Evolutionary conservation across 441 rosid genomes (phyloP).

Genomic region (Syzygium malaccense): DNA sequence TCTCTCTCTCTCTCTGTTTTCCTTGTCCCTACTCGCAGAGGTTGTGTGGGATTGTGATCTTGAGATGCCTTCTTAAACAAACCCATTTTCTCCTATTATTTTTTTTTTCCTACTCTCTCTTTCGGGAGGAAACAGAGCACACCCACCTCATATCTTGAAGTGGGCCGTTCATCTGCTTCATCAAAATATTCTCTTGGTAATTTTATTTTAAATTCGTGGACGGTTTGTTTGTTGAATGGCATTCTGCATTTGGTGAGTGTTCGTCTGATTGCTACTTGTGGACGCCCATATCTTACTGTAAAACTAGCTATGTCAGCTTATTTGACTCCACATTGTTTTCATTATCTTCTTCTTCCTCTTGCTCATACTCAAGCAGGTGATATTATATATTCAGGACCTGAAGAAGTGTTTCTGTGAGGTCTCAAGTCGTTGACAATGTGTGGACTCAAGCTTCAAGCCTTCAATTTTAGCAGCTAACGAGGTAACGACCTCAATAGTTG

Average conservation of each 20-base stretch:
- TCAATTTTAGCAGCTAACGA: slow-evolving; percentile 4
- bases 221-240: not conserved
- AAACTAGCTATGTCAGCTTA: slow-evolving; percentile 6
- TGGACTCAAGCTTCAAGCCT: not conserved
- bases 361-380: not conserved
- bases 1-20: slow-evolving; percentile 3
- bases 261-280: slow-evolving; percentile 3
- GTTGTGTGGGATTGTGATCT: not conserved
- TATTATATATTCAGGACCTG: not conserved
- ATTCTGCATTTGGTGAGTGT: not conserved
- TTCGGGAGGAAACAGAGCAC: not conserved
- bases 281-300: not conserved
- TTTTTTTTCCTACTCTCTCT: not conserved
- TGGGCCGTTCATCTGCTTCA: not conserved
- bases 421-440: not conserved
- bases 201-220: slow-evolving; percentile 4
- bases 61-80: not conserved
- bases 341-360: not conserved
- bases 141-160: not conserved
- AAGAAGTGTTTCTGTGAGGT: not conserved
- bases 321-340: not conserved
- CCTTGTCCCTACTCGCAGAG: not conserved
- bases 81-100: not conserved
- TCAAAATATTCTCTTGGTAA: not conserved
- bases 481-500: not conserved